Conservation (phyloP, 805 yeast species). For the Yamadazyma phyllophila region DNA sequence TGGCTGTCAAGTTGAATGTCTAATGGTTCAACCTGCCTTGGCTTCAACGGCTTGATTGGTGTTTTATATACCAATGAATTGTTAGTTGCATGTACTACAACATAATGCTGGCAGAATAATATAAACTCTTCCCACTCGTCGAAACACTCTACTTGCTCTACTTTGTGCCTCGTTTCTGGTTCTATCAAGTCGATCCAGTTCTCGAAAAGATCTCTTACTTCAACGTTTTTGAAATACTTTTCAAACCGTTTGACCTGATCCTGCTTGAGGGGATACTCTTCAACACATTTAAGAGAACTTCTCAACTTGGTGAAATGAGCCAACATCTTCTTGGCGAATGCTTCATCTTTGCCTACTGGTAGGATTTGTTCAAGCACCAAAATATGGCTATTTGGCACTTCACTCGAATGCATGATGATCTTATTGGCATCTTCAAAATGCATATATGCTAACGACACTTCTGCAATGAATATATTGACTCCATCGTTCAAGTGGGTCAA, state of each 20-base stretch:
- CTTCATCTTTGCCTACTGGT: constrained; percentile 60
- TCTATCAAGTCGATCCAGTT: constrained; percentile 54
- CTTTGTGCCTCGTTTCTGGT: constrained; percentile 32
- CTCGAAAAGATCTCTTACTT: constrained; percentile 52
- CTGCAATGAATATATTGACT: constrained; percentile 67
- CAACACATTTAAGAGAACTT: constrained; percentile 68
- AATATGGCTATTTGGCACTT: constrained; percentile 52
- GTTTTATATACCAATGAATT: constrained; percentile 15
- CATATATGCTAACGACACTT: constrained; percentile 83
- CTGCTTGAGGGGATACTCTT: constrained; percentile 48
- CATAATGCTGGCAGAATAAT: constrained; percentile 72
- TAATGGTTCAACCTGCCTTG: constrained; percentile 7
- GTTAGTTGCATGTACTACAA: constrained; percentile 63
- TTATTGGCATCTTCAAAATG: constrained; percentile 60
- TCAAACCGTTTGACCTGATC: constrained; percentile 53
- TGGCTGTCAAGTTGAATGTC: constrained; percentile 2
- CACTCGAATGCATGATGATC: constrained; percentile 49
- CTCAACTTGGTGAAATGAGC: constrained; percentile 63
- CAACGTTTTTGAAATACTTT: constrained; percentile 47
- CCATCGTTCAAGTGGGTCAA: constrained; percentile 14
- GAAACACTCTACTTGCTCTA: constrained; percentile 60
- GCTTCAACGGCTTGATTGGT: background rate
- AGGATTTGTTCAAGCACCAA: constrained; percentile 67
- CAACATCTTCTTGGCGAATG: constrained; percentile 75
- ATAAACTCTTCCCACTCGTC: constrained; percentile 86